Evolutionary conservation across 2,329 filamentous ascomycete genomes (phyloP).

Genomic region (Exophiala spinifera): DNA sequence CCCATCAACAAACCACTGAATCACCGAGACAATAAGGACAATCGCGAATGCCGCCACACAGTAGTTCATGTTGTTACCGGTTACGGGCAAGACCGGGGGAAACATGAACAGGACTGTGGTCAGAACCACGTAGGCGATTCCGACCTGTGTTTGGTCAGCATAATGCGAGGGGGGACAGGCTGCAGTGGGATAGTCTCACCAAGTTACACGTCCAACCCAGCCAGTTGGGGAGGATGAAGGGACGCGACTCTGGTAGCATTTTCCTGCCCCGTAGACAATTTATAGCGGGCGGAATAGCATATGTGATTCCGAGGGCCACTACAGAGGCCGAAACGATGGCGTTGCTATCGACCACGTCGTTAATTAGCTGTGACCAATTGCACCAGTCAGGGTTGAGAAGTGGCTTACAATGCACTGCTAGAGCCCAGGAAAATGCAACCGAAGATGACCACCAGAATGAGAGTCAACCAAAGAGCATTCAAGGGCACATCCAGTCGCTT

Average conservation of each 20-base stretch:
- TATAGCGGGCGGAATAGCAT: conserved; percentile 69
- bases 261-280: conserved; percentile 65
- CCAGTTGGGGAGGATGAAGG: conserved; percentile 54
- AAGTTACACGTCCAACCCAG: conserved; percentile 61
- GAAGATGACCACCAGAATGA: conserved; percentile 62
- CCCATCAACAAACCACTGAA: conserved; percentile 61
- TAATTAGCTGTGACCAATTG: neutral
- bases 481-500: conserved; percentile 61
- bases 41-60: conserved; percentile 55
- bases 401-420: conserved; percentile 54
- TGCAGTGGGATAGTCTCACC: conserved; percentile 34
- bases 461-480: conserved; percentile 62
- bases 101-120: conserved; percentile 75
- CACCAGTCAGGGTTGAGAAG: neutral
- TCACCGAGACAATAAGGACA: conserved; percentile 54
- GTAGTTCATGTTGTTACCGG: conserved; percentile 64
- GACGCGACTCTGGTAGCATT: conserved; percentile 58
- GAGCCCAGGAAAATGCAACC: conserved; percentile 69
- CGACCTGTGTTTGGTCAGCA: conserved; percentile 38
- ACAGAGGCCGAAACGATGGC: conserved; percentile 70
- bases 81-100: conserved; percentile 64
- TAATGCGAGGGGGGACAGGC: too few relatives aligned
- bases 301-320: conserved; percentile 68
- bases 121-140: conserved; percentile 64
- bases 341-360: conserved; percentile 43